Evolutionary conservation across 768 basidiomycete species (phyloP), one percentile per base, ranked within the genome.

Genomic region (Auriscalpium microsporum): DNA sequence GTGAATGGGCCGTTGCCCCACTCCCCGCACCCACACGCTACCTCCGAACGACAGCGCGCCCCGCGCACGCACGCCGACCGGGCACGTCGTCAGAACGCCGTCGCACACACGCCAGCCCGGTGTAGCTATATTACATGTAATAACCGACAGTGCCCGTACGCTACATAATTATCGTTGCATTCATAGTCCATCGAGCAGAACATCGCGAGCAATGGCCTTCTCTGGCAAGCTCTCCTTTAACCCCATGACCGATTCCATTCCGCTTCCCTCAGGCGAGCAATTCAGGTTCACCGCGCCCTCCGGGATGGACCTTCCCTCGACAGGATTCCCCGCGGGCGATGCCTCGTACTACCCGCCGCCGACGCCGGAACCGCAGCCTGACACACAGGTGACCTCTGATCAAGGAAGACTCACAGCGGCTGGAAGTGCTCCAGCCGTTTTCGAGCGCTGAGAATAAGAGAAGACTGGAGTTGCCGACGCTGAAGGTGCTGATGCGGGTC

Each of bases 141-240:
- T n/a, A n/a, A n/a, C n/a, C n/a, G n/a, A n/a, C n/a, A n/a, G n/a
- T n/a, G n/a, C n/a, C n/a, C n/a, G n/a, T n/a, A n/a, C n/a, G n/a
- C n/a, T n/a, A n/a, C n/a, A n/a, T n/a, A n/a, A n/a, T n/a, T n/a
- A n/a, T n/a, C n/a, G n/a, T n/a, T n/a, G n/a, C n/a, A n/a, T n/a
- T n/a, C n/a, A n/a, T n/a, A n/a, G n/a, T n/a, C n/a, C n/a, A n/a
- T n/a, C n/a, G n/a, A n/a, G n/a, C n/a, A n/a, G n/a, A n/a, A n/a
- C n/a, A n/a, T n/a, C n/a, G n/a, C n/a, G n/a, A n/a, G 96, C 96
- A 1, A 93, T 95, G 91, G 84, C 94, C 0, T 98, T 98, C 72
- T 86, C 92, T 9, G 96, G 95, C 40, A 86, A 82, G 66, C 78
- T 98, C 45, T 85, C 90, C 10, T 99, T 99, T 75, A 94, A 98